Conservation (phyloP, 2,329 filamentous ascomycete species). For the Colletotrichum karsti region DNA sequence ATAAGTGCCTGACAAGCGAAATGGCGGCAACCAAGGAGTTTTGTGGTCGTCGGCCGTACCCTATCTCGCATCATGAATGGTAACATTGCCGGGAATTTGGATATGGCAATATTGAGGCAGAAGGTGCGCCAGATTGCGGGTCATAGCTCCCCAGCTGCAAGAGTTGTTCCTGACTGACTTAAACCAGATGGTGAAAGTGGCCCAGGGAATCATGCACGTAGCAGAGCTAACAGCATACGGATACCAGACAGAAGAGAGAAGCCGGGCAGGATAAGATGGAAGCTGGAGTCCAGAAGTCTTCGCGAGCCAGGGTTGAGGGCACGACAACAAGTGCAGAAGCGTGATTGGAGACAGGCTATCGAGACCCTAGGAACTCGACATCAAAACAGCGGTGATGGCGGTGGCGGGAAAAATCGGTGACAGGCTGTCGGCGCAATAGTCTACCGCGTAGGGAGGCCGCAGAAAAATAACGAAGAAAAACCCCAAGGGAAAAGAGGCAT, state of each 20-base stretch:
- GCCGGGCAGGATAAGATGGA: no score
- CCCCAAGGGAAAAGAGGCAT: not conserved
- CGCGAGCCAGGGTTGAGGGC: not conserved
- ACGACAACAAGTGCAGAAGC: not conserved
- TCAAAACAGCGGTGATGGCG: constrained; percentile 27
- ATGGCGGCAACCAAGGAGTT: constrained; percentile 15
- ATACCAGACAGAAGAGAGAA: no score
- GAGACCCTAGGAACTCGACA: constrained; percentile 2
- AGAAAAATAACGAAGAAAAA: not conserved
- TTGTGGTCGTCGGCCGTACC: no score
- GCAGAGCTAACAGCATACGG: not conserved
- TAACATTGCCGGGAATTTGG: not conserved
- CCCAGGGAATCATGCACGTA: not conserved
- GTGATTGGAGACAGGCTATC: constrained; percentile 4
- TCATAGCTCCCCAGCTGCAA: not conserved
- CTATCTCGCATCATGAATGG: not conserved
- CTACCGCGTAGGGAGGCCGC: no score
- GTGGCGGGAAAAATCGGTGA: constrained; percentile 17
- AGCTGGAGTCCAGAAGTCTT: not conserved
- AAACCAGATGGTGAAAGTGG: not conserved
- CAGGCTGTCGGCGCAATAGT: constrained; percentile 14
- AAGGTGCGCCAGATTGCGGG: not conserved
- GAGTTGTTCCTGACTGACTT: not conserved
- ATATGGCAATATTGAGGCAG: constrained; percentile 10
- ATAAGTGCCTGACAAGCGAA: not conserved